Conservation (phyloP, 2,329 filamentous ascomycete genomes). For the Claviceps citrina region DNA sequence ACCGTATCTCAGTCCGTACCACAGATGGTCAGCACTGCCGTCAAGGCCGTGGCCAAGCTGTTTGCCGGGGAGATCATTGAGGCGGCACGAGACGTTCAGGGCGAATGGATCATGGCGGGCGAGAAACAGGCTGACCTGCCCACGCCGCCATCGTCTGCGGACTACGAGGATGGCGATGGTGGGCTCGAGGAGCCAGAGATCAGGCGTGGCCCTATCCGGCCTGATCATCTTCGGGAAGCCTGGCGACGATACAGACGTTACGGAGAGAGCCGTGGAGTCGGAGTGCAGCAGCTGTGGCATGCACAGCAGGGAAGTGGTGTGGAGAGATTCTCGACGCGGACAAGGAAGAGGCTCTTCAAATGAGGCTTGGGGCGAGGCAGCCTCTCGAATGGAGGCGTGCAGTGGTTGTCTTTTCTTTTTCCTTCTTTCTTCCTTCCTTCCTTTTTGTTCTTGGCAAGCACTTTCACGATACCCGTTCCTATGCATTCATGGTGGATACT, state of each 20-base stretch:
- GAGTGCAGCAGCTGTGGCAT: conserved; percentile 45
- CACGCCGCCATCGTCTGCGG: conserved; percentile 23
- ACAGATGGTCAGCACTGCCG: conserved; percentile 56
- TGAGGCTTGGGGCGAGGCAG: too few species aligned
- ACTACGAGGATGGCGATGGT: conserved; percentile 18
- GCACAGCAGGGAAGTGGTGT: conserved; percentile 42
- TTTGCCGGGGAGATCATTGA: conserved; percentile 66
- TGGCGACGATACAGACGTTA: conserved; percentile 50
- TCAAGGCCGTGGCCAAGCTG: conserved; percentile 60
- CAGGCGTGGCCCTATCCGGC: conserved; percentile 44
- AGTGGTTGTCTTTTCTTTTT: too few species aligned
- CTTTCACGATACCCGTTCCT: conserved; percentile 2
- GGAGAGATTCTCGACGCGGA: conserved; percentile 41
- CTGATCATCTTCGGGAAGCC: conserved; percentile 62
- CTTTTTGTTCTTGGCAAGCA: too few species aligned
- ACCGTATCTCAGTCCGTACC: conserved; percentile 69
- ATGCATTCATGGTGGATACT: not conserved
- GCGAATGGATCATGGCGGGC: conserved; percentile 49
- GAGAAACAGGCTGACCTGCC: conserved; percentile 42
- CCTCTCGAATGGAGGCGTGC: too few species aligned
- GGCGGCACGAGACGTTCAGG: conserved; percentile 52
- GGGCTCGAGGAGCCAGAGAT: conserved; percentile 12
- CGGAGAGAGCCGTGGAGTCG: conserved; percentile 47
- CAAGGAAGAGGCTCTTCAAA: conserved; percentile 38
- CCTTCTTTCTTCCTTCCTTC: not conserved